Percentiles rank a stretch among this genome's conserved stretches.
phyloP scores from a whole-genome alignment of 2,329 filamentous ascomycete species.

The Fusarium guadeloupense region DNA sequence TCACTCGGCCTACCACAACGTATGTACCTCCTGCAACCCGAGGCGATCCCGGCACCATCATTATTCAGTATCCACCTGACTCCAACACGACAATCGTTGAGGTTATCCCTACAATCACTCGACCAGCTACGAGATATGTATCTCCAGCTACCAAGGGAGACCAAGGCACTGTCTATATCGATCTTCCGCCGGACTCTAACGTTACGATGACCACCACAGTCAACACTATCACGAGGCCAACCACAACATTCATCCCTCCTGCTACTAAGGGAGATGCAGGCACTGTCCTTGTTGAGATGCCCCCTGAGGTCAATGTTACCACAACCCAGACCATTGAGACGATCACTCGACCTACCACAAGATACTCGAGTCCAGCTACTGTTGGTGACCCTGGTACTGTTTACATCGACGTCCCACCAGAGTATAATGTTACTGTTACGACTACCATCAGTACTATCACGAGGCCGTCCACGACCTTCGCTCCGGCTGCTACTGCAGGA shows the following conservation, averaged over 20 bases:
- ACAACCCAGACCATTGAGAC: slow-evolving; percentile 10
- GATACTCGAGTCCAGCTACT: slow-evolving; percentile 5
- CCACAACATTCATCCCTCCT: slow-evolving; percentile 12
- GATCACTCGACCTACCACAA: slow-evolving; percentile 11
- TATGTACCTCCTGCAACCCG: slow-evolving; percentile 13
- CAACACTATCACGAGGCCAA: slow-evolving; percentile 21
- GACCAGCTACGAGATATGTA: slow-evolving; percentile 6
- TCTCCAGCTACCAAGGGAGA: slow-evolving; percentile 11
- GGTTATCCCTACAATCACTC: slow-evolving; percentile 9
- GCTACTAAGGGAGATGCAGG: slow-evolving; percentile 22
- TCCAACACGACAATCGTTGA: slow-evolving; percentile 21
- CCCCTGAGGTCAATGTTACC: slow-evolving; percentile 20
- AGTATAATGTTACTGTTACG: slow-evolving; percentile 14
- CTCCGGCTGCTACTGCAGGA: neutral
- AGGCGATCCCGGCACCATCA: slow-evolving; percentile 22
- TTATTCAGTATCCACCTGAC: slow-evolving; percentile 17
- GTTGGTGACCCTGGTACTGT: slow-evolving; percentile 16
- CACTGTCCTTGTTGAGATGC: slow-evolving; percentile 16
- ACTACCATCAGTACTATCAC: slow-evolving; percentile 10
- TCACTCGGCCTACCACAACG: neutral
- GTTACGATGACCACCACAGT: slow-evolving; percentile 19
- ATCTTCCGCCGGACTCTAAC: slow-evolving; percentile 18
- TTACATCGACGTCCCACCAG: slow-evolving; percentile 8
- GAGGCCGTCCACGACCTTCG: slow-evolving; percentile 2
- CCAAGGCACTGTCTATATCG: slow-evolving; percentile 19